Evolutionary conservation across 768 basidiomycete genomes (phyloP).

Genomic region (Mycena capillaripes): DNA sequence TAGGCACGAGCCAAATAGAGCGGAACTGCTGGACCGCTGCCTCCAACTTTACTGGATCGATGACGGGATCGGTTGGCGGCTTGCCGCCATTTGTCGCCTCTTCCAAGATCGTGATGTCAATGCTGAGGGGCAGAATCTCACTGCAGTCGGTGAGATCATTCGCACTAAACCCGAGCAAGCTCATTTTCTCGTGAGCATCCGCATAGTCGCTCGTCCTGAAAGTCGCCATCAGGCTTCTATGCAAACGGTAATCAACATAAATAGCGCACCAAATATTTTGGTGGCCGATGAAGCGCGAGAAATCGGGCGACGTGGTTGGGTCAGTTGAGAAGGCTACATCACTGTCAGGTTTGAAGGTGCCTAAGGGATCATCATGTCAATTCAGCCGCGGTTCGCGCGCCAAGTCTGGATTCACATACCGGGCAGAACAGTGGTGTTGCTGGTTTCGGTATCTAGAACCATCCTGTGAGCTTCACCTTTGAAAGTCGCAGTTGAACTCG

Average conservation of each 20-base stretch:
- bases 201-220: slow-evolving; percentile 29
- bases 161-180: slow-evolving; percentile 17
- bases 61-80: no score
- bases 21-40: no score
- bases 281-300: slow-evolving; percentile 27
- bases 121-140: slow-evolving; percentile 30
- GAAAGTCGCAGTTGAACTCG: no score
- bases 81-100: no score
- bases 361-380: neutral
- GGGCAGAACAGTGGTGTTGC: neutral
- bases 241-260: no score
- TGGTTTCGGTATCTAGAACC: neutral
- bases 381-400: no score
- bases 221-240: neutral
- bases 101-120: no score
- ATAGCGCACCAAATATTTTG: slow-evolving; percentile 28
- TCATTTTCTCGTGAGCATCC: slow-evolving; percentile 30
- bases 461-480: neutral
- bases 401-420: no score
- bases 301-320: slow-evolving; percentile 20
- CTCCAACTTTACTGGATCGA: no score
- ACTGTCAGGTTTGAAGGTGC: slow-evolving; percentile 21
- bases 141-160: slow-evolving; percentile 28
- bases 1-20: no score
- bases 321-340: slow-evolving; percentile 31